Conservation (phyloP, 2,329 filamentous ascomycete genomes). For the Aspergillaceae sp. region DNA sequence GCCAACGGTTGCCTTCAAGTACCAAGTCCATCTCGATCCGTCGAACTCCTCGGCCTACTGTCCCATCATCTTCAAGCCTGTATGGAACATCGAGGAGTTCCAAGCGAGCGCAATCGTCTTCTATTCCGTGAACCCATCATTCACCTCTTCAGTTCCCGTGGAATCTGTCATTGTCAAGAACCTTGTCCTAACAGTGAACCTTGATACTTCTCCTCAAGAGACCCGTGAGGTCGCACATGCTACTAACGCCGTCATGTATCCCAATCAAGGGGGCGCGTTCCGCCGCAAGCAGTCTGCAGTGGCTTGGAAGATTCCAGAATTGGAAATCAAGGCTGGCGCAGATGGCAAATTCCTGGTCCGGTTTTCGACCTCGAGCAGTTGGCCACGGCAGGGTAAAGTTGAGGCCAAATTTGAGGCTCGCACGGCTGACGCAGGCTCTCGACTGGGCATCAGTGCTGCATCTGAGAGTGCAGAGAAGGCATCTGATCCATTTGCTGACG, state of each 20-base stretch:
- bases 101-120: constrained; percentile 80
- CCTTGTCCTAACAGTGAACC: constrained; percentile 57
- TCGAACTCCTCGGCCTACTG: constrained; percentile 50
- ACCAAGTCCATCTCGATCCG: constrained; percentile 69
- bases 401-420: constrained; percentile 74
- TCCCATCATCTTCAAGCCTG: constrained; percentile 63
- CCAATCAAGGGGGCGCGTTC: constrained; percentile 37
- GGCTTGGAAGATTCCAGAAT: constrained; percentile 39
- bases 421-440: constrained; percentile 49
- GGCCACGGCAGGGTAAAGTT: constrained; percentile 63
- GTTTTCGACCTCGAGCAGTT: constrained; percentile 63
- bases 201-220: constrained; percentile 34
- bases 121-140: constrained; percentile 73
- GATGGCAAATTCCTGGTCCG: constrained; percentile 74
- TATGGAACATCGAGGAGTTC: constrained; percentile 74
- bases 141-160: constrained; percentile 35
- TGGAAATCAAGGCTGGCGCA: constrained; percentile 45
- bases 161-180: constrained; percentile 59
- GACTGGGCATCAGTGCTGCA: constrained; percentile 52
- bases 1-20: constrained; percentile 75
- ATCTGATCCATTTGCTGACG: constrained; percentile 44
- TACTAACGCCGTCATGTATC: constrained; percentile 38
- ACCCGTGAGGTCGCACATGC: constrained; percentile 34
- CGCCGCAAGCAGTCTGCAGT: constrained; percentile 39
- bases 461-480: constrained; percentile 17